These are phyloP conservation scores for Hypoxylon sp. DNA, from an alignment of 2,329 filamentous ascomycete genomes.

Conservation along the genomic window DNA sequence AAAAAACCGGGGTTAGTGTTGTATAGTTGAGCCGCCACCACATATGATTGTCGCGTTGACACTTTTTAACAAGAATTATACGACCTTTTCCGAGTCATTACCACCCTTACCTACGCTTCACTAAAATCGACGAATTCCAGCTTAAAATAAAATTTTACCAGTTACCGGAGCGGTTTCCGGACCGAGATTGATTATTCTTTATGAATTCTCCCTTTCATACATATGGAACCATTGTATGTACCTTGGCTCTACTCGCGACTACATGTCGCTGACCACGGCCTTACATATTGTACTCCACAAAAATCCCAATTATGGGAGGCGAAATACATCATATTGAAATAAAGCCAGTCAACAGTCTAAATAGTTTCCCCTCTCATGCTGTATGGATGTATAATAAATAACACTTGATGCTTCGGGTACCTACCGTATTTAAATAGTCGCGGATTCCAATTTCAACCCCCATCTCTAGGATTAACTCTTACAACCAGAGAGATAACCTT, in stretches of 20 bases:
- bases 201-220: neutral
- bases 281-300: slow-evolving; percentile 24
- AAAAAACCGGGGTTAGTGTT: neutral
- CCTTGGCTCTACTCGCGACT: neutral
- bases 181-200: neutral
- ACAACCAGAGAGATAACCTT: neutral
- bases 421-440: neutral
- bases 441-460: neutral
- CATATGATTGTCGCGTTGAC: slow-evolving; percentile 15
- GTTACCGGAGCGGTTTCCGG: slow-evolving; percentile 10
- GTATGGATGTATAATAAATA: neutral
- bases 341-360: neutral
- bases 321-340: slow-evolving; percentile 30
- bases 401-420: neutral
- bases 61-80: neutral
- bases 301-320: slow-evolving; percentile 17
- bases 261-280: neutral
- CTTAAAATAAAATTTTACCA: neutral
- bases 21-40: slow-evolving; percentile 29
- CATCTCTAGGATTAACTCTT: too few relatives aligned
- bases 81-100: slow-evolving; percentile 23
- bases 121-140: neutral
- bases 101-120: slow-evolving; percentile 8
- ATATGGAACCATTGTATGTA: too few relatives aligned
- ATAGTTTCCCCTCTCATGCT: neutral